Conservation (phyloP, 2,329 filamentous ascomycete species). For the Clathrospora elynae region DNA sequence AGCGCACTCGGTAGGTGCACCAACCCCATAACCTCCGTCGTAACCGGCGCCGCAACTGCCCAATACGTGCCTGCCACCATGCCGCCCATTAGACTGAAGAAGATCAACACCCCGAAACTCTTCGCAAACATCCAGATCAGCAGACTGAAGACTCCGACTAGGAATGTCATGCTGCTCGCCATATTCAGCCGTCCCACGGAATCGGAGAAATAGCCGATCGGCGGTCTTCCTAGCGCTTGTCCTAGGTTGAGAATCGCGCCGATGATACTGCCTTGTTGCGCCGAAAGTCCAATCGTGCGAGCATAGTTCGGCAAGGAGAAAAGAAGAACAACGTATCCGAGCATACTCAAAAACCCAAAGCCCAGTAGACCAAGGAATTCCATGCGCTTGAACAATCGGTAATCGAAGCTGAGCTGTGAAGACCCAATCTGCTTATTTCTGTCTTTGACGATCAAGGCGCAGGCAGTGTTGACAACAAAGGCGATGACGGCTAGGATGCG, state of each 20-base stretch:
- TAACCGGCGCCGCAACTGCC: slow-evolving; percentile 67
- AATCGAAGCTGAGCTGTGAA: slow-evolving; percentile 66
- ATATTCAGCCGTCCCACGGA: slow-evolving; percentile 74
- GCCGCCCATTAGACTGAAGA: slow-evolving; percentile 71
- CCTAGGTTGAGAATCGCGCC: slow-evolving; percentile 74
- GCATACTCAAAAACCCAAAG: slow-evolving; percentile 73
- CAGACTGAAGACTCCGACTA: slow-evolving; percentile 68
- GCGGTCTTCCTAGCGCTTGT: slow-evolving; percentile 70
- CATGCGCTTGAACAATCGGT: slow-evolving; percentile 62
- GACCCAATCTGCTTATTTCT: slow-evolving; percentile 73
- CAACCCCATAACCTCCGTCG: slow-evolving; percentile 75
- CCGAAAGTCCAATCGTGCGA: slow-evolving; percentile 67
- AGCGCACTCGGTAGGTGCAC: slow-evolving; percentile 70
- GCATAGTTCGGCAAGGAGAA: slow-evolving; percentile 79
- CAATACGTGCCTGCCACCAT: slow-evolving; percentile 73
- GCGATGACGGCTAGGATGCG: slow-evolving; percentile 67
- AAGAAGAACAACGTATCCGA: slow-evolving; percentile 76
- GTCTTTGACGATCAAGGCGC: slow-evolving; percentile 68
- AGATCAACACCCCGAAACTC: slow-evolving; percentile 69
- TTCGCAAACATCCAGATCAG: slow-evolving; percentile 75
- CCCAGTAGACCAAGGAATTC: slow-evolving; percentile 69
- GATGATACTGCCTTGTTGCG: slow-evolving; percentile 70
- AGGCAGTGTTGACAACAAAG: slow-evolving; percentile 67
- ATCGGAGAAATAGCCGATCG: slow-evolving; percentile 76
- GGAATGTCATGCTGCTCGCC: slow-evolving; percentile 66